Evolutionary conservation across 1,139 yeast species (phyloP).

Genomic region (Taiozyma sp.): DNA sequence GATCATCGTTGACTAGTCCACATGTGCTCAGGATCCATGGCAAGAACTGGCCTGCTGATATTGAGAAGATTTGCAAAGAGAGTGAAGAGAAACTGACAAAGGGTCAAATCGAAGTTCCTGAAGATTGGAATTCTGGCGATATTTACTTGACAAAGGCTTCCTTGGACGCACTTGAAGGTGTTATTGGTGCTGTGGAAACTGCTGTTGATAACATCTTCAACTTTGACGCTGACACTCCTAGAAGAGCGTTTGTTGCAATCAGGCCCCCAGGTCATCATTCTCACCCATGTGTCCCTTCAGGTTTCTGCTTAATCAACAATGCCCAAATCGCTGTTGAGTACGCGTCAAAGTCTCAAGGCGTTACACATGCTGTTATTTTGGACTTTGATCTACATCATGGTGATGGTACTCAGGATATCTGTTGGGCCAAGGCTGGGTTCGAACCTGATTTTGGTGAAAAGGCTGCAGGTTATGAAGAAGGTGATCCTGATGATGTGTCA

Average conservation of each 20-base stretch:
- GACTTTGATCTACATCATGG: slow-evolving; percentile 91
- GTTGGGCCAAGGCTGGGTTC: slow-evolving; percentile 76
- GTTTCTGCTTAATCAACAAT: slow-evolving; percentile 81
- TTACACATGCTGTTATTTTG: slow-evolving; percentile 77
- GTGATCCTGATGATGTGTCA: slow-evolving; percentile 45
- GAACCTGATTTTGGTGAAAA: slow-evolving; percentile 39
- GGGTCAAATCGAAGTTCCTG: slow-evolving; percentile 70
- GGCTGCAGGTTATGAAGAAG: slow-evolving; percentile 23
- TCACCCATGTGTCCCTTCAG: slow-evolving; percentile 81
- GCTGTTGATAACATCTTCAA: slow-evolving; percentile 59
- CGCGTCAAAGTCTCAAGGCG: slow-evolving; percentile 58
- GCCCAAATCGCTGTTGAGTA: slow-evolving; percentile 82
- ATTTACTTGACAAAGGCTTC: slow-evolving; percentile 70
- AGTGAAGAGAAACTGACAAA: slow-evolving; percentile 52
- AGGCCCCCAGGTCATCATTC: slow-evolving; percentile 92
- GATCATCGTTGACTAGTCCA: slow-evolving; percentile 43
- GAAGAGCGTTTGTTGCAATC: slow-evolving; percentile 63
- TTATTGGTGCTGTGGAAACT: slow-evolving; percentile 71
- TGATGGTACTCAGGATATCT: slow-evolving; percentile 87
- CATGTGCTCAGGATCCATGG: slow-evolving; percentile 81
- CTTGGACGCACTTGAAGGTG: slow-evolving; percentile 71
- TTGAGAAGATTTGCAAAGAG: slow-evolving; percentile 55
- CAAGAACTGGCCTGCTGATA: slow-evolving; percentile 59
- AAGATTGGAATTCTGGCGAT: slow-evolving; percentile 81
- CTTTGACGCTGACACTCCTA: slow-evolving; percentile 34